These are phyloP conservation scores for Lonicera japonica DNA, from an alignment of 129 eudicot species.

Conservation along the genomic window DNA sequence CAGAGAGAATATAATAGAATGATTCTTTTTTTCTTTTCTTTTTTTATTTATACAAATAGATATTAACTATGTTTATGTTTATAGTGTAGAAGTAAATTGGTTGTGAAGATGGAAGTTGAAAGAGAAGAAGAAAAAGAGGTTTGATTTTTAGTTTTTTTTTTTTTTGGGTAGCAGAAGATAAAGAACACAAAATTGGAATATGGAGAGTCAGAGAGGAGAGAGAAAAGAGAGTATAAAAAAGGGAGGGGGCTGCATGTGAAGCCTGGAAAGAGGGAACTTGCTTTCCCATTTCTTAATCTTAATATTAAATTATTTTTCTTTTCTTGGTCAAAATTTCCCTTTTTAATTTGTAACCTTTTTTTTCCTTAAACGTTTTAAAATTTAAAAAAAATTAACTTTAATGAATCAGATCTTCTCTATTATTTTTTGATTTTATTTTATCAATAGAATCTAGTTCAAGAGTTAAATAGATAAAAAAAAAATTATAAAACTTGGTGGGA, in stretches of 20 bases:
- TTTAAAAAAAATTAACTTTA: no score
- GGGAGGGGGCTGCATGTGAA: slow-evolving; percentile 15
- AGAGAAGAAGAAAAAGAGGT: background rate
- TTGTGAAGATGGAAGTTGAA: background rate
- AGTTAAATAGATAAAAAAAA: no score
- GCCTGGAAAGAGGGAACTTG: slow-evolving; percentile 14
- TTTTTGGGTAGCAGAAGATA: background rate
- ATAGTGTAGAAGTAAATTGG: background rate
- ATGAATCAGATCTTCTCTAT: no score
- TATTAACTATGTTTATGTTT: no score
- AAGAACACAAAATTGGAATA: background rate
- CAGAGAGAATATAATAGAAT: background rate
- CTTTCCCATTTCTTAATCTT: background rate
- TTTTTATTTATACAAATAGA: no score
- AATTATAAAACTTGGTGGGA: no score
- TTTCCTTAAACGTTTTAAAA: no score
- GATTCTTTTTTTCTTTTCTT: no score
- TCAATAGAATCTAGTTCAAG: no score
- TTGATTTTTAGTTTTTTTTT: background rate
- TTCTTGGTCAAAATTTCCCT: background rate
- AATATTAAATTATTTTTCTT: background rate
- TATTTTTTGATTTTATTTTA: no score
- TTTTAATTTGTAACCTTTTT: no score
- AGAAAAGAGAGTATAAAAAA: background rate
- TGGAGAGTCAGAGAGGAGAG: background rate